These are phyloP conservation scores for Elaeagnus macrophylla DNA, from an alignment of 306 rosid genomes.

Conservation along the genomic window DNA sequence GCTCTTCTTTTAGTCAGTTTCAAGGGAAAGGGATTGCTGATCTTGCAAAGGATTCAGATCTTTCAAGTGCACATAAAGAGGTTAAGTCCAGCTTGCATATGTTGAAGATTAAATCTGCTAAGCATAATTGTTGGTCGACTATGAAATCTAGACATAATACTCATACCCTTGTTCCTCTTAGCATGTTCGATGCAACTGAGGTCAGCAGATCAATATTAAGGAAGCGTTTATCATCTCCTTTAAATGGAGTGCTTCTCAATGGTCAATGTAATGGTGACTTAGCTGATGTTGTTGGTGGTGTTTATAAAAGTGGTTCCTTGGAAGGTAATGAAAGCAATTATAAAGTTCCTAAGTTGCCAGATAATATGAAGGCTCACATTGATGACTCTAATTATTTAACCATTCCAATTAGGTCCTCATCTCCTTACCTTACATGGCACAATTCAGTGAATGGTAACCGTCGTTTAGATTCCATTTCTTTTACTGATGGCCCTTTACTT, in stretches of 20 bases:
- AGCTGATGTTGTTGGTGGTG: slow-evolving; percentile 26
- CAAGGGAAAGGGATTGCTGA: slow-evolving; percentile 29
- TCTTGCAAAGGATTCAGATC: slow-evolving; percentile 34
- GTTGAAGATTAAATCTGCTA: slow-evolving; percentile 33
- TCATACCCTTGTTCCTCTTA: slow-evolving; percentile 36
- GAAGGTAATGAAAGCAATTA: slow-evolving; percentile 14
- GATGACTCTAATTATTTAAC: slow-evolving; percentile 19
- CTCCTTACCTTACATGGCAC: slow-evolving; percentile 32
- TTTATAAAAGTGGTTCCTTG: slow-evolving; percentile 22
- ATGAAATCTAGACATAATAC: slow-evolving; percentile 27
- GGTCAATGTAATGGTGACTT: slow-evolving; percentile 38
- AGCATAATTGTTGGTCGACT: slow-evolving; percentile 30
- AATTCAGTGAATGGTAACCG: slow-evolving; percentile 24
- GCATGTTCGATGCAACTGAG: slow-evolving; percentile 23
- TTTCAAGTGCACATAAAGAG: slow-evolving; percentile 23
- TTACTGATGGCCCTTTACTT: slow-evolving; percentile 23
- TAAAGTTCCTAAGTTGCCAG: slow-evolving; percentile 26
- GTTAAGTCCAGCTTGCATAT: slow-evolving; percentile 28
- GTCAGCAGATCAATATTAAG: slow-evolving; percentile 25
- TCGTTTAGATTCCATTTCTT: slow-evolving; percentile 18
- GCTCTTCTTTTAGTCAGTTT: slow-evolving; percentile 26
- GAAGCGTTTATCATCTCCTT: slow-evolving; percentile 48
- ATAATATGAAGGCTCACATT: slow-evolving; percentile 42
- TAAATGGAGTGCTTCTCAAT: slow-evolving; percentile 39
- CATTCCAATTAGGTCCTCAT: slow-evolving; percentile 30